Evolutionary conservation across 129 eudicot genomes (phyloP), one percentile per base, ranked within the genome.

Genomic region (Tagetes erecta): DNA sequence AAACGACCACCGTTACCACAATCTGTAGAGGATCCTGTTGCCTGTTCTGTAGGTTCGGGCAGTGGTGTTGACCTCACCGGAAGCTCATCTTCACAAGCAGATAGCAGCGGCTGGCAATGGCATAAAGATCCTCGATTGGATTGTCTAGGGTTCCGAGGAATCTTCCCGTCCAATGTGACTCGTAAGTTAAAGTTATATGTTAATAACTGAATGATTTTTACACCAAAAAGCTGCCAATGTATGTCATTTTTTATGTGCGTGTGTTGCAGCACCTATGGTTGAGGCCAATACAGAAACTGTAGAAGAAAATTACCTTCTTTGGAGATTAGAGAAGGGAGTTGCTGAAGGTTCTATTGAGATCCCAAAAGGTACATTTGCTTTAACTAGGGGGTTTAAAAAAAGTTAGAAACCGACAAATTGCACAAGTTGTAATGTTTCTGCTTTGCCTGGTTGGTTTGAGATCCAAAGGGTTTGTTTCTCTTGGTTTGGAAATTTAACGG

Each of bases 331-430:
- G 81, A 85, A 79, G 80, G 99, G 99, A 52, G 97, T 94, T 77
- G 96, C 99, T 6, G 99, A 94, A 87, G 97, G 99, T 67, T 82
- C 97, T 7, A 64, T 68, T 60, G 99, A 91, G 85, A 94, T 94
- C 53, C 96, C 99, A 39, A 94, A 91, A 94, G 99, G 97, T 90
- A 53, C 46, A 38, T 78, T 62, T 68, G 5, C 40, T 31, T 8
- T 58, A 9, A 58, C 27, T 20, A 20, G 27, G 27, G 27, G 27
- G 27, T 20, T 20, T 20, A 20, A 20, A 20, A 20, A 20, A 20
- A 20, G 27, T 20, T 20, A 20, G 27, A 20, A 20, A 20, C 27
- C 27, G 27, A 20, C 27, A 20, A 20, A 20, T 20, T 20, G 27
- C 27, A 20, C 27, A 20, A 20, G 27, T 20, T 20, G 27, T 20